Evolutionary conservation across 2,329 filamentous ascomycete genomes (phyloP).

Genomic region (Scedosporium minutisporum): DNA sequence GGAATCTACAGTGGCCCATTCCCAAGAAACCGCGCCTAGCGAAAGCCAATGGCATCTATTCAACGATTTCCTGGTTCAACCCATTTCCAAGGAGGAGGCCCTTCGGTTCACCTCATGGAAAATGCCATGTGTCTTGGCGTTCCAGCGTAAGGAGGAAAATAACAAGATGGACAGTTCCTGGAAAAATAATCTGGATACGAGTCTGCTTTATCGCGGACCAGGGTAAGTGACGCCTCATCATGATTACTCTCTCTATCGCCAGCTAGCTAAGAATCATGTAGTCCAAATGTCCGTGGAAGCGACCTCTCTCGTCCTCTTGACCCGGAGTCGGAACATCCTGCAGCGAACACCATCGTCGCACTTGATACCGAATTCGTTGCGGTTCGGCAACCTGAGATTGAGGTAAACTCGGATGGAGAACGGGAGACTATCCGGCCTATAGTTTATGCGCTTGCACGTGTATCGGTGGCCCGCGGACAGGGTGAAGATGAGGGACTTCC

Average conservation of each 20-base stretch:
- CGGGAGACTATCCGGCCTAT: slow-evolving; percentile 86
- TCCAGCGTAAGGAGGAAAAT: slow-evolving; percentile 71
- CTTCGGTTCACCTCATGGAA: slow-evolving; percentile 89
- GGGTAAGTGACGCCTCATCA: slow-evolving; percentile 29
- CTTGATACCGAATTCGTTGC: slow-evolving; percentile 96
- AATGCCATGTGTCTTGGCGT: slow-evolving; percentile 76
- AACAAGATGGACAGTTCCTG: slow-evolving; percentile 78
- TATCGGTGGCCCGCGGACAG: slow-evolving; percentile 76
- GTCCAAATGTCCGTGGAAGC: slow-evolving; percentile 13
- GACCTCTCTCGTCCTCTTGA: slow-evolving; percentile 54
- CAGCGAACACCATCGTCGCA: slow-evolving; percentile 66
- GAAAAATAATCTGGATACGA: slow-evolving; percentile 77
- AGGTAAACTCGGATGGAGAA: slow-evolving; percentile 89
- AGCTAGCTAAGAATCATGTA: neutral
- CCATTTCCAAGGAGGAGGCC: slow-evolving; percentile 72
- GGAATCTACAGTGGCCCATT: slow-evolving; percentile 7
- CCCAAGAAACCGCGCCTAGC: slow-evolving; percentile 30
- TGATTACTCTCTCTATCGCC: slow-evolving; percentile 10
- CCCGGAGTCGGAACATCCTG: slow-evolving; percentile 52
- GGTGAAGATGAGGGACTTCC: slow-evolving; percentile 71
- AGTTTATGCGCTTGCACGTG: slow-evolving; percentile 83
- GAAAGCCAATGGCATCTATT: slow-evolving; percentile 86
- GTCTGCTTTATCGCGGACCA: slow-evolving; percentile 67
- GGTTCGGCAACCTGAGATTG: slow-evolving; percentile 84
- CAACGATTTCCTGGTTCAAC: slow-evolving; percentile 89